phyloP scores from a whole-genome alignment of 805 yeast genomes.

The Kuraishia cidri region DNA sequence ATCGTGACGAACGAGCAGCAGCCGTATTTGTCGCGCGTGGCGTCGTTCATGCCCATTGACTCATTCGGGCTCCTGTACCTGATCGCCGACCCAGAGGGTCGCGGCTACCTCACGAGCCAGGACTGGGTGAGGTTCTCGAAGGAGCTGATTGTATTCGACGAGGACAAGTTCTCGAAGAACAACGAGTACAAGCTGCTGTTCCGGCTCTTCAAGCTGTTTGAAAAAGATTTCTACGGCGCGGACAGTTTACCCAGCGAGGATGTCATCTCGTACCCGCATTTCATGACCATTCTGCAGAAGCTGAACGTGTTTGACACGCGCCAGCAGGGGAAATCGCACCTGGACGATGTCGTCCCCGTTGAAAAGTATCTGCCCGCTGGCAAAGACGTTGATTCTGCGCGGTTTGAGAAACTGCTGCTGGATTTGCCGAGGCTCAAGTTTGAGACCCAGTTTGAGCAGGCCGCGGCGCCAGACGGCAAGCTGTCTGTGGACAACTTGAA shows the following conservation, averaged over 20 bases:
- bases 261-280: conserved; percentile 8
- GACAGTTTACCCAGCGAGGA: conserved; percentile 1
- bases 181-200: conserved; percentile 43
- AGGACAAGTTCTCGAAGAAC: conserved; percentile 21
- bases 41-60: conserved; percentile 34
- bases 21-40: conserved; percentile 12
- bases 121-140: conserved; percentile 75
- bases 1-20: conserved; percentile 38
- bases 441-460: conserved; percentile 10
- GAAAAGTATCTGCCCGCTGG: conserved; percentile 2
- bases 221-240: conserved; percentile 15
- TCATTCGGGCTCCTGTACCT: conserved; percentile 68
- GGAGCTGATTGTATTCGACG: conserved; percentile 32
- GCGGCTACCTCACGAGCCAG: conserved; percentile 39
- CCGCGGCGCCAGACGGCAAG: conserved; percentile 4
- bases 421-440: conserved; percentile 19
- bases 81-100: conserved; percentile 64
- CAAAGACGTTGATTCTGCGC: conserved; percentile 6
- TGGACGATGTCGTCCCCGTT: conserved; percentile 1
- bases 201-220: conserved; percentile 43
- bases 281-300: conserved; percentile 12
- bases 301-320: conserved; percentile 5
- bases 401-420: conserved; percentile 13
- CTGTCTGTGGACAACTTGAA: conserved; percentile 12
- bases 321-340: background rate